phyloP scores from a whole-genome alignment of 2,329 filamentous ascomycete species.

The Colletotrichum salicis region DNA sequence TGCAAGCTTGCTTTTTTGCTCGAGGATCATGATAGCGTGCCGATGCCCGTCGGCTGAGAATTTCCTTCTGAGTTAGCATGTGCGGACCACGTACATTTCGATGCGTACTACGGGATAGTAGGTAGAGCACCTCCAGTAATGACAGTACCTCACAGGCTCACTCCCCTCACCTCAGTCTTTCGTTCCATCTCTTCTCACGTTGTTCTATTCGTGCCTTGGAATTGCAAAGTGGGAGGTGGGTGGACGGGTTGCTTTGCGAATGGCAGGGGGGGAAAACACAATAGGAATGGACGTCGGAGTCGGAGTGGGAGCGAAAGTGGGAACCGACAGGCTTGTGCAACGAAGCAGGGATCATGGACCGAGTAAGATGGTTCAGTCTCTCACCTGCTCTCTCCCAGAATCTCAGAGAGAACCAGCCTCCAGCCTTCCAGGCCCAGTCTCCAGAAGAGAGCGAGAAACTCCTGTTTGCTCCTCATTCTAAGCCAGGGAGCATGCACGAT shows the following conservation, averaged over 20 bases:
- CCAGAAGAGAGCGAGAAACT: not conserved
- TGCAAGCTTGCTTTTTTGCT: conserved; percentile 10
- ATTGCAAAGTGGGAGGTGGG: conserved; percentile 2
- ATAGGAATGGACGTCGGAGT: conserved; percentile 19
- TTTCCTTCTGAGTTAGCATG: not conserved
- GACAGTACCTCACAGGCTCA: not conserved
- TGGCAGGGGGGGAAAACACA: conserved; percentile 5
- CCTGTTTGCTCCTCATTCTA: not conserved
- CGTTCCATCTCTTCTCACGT: conserved; percentile 13
- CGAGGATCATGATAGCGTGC: not conserved
- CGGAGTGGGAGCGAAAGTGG: conserved; percentile 30
- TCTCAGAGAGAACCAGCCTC: not conserved
- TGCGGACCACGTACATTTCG: not conserved
- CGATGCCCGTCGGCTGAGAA: not conserved
- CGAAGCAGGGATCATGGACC: conserved; percentile 20
- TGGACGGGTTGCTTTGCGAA: conserved; percentile 11
- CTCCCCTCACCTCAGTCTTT: not conserved
- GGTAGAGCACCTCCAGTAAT: not conserved
- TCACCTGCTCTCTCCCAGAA: not conserved
- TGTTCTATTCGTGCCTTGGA: conserved; percentile 16
- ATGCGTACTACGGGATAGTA: not conserved
- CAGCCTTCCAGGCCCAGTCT: not conserved
- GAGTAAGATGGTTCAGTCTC: not conserved
- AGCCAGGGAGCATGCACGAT: not conserved
- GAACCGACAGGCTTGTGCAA: conserved; percentile 36